phyloP scores from a whole-genome alignment of 1,139 yeast species.

The Hyphopichia fennica region DNA sequence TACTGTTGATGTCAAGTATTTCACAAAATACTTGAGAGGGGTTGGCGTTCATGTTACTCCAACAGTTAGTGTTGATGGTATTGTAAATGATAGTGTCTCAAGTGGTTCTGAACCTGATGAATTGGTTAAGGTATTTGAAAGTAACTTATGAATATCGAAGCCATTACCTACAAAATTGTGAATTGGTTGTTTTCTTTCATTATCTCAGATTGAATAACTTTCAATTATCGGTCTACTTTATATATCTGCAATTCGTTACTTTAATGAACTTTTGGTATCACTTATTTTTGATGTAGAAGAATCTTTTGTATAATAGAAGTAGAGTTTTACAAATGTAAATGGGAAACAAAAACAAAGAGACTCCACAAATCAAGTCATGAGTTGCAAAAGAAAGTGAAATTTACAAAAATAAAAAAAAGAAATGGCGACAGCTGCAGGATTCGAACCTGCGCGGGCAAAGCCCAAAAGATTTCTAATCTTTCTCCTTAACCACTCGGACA shows the following conservation, averaged over 20 bases:
- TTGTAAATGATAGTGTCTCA: constrained; percentile 39
- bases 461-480: constrained; percentile 41
- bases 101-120: constrained; percentile 38
- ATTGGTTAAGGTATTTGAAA: constrained; percentile 31
- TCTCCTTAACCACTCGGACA: constrained; percentile 44
- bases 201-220: too few species aligned
- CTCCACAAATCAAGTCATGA: too few species aligned
- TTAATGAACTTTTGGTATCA: too few species aligned
- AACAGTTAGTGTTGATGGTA: constrained; percentile 73
- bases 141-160: background rate
- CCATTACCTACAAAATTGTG: background rate
- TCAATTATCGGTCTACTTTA: too few species aligned
- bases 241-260: too few species aligned
- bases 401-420: constrained; percentile 9
- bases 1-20: constrained; percentile 66
- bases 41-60: constrained; percentile 85
- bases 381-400: too few species aligned
- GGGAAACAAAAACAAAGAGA: background rate
- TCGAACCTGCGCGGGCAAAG: constrained; percentile 44
- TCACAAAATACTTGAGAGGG: constrained; percentile 71
- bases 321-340: too few species aligned
- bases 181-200: background rate
- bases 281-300: background rate
- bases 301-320: too few species aligned
- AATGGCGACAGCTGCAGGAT: constrained; percentile 36